Evolutionary conservation across 208 protist genomes (phyloP).

Genomic region (Naegleria gruberi): DNA sequence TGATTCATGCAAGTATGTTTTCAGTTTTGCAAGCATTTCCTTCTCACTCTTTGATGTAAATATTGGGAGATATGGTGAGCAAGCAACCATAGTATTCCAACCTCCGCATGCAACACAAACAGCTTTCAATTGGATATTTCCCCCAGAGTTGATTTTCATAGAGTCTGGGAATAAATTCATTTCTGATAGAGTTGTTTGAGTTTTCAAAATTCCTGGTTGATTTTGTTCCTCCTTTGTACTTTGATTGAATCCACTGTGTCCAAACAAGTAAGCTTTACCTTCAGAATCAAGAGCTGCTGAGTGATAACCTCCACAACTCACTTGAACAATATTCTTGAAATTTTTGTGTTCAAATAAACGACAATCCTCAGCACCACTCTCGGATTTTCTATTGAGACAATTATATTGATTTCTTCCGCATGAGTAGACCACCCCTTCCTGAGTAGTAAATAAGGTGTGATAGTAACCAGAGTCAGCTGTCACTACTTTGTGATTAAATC

Average conservation of each 20-base stretch:
- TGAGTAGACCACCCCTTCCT: not conserved
- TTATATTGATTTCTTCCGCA: constrained; percentile 8
- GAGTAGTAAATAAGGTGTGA: not conserved
- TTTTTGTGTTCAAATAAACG: not conserved
- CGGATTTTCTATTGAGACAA: not conserved
- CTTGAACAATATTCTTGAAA: not conserved
- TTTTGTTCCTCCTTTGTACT: not conserved
- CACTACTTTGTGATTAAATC: not conserved
- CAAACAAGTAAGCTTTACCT: not conserved
- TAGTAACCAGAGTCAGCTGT: not conserved
- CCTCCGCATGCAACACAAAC: not conserved
- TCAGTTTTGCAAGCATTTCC: not conserved
- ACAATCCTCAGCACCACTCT: not conserved
- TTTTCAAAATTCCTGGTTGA: not conserved
- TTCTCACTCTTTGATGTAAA: not conserved
- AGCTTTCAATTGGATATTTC: not conserved
- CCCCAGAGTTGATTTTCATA: not conserved
- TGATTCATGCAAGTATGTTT: not conserved
- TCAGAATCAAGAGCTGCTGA: not conserved
- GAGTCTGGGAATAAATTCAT: not conserved
- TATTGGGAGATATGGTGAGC: not conserved
- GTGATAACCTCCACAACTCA: not conserved
- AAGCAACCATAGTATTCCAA: not conserved
- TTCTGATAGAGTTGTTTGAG: not conserved
- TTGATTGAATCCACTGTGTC: not conserved